Conservation (phyloP, 2,329 filamentous ascomycete species). For the Colletotrichum aenigma region DNA sequence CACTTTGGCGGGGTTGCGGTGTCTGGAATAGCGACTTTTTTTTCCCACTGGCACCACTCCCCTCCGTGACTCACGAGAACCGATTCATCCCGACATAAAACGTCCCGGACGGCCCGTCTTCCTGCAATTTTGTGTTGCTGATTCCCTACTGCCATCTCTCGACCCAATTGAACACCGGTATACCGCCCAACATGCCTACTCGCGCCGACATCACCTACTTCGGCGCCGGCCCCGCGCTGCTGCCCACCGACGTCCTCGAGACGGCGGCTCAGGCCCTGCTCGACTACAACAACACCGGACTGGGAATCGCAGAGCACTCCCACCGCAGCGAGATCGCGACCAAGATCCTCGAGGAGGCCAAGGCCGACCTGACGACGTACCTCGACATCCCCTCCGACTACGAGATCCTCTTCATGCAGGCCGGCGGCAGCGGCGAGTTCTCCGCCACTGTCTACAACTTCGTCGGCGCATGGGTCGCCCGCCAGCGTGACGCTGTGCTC, state of each 20-base stretch:
- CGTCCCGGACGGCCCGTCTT: neutral
- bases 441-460: slow-evolving; percentile 84
- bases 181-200: slow-evolving; percentile 61
- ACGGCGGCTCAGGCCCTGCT: slow-evolving; percentile 77
- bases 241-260: slow-evolving; percentile 83
- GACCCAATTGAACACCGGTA: neutral
- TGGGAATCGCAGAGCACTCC: slow-evolving; percentile 87
- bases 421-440: slow-evolving; percentile 86
- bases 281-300: slow-evolving; percentile 80
- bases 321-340: slow-evolving; percentile 83
- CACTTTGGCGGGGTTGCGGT: slow-evolving; percentile 19
- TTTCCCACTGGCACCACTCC: neutral
- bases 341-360: slow-evolving; percentile 79
- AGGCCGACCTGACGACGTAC: slow-evolving; percentile 72
- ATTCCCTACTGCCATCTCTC: neutral
- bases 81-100: neutral
- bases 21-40: slow-evolving; percentile 18
- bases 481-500: slow-evolving; percentile 64
- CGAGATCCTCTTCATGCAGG: slow-evolving; percentile 88
- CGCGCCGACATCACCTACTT: slow-evolving; percentile 83
- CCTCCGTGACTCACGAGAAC: slow-evolving; percentile 12
- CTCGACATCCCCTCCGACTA: slow-evolving; percentile 87
- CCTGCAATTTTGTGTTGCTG: neutral
- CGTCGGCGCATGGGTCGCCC: slow-evolving; percentile 80
- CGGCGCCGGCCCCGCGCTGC: slow-evolving; percentile 85